Base-by-base conservation (phyloP, 1,284 basidiomycete genomes). In the Xerocomus cyaneibrunnescens region DNA sequence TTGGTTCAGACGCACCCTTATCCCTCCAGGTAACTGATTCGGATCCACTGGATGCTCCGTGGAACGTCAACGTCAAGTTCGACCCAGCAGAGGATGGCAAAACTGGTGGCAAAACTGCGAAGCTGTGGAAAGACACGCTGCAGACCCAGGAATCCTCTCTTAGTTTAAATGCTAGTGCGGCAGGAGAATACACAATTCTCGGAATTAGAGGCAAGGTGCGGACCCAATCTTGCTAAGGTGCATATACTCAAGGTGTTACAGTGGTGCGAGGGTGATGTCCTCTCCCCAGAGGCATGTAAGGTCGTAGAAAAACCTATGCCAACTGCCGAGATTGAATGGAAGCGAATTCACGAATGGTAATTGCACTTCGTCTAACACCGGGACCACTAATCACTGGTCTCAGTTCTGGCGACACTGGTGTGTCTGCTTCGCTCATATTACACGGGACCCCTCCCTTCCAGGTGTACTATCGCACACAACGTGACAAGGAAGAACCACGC, bases 341-440 rank as follows among this genome's bases (percentile, higher is more conserved):
- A 87, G 62, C 87, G 89, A 48, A 89, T 98, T 58, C 90, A 95
- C 61, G 96, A 94, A 74, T 94, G 92, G 92, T 89, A 61, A 51
- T 75, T 64, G 17, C 14, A 31, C 41, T 28, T 31, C 14, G 22
- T n/a, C 36, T 52, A 42, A 51, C 38, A 56, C 34, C 6, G 14
- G 14, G 28, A 47, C 36, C 22, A 32, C 30, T 54, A 47, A 49
- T 50, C 7, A 30, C 32, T 6, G 2, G n/a, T 60, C 59, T 52
- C 55, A 98, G 94, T 67, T 94, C 93, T 31, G 93, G 94, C 13
- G 94, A 98, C 59, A 94, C 92, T 23, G 96, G 96, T 9, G 89
- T 96, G 45, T 88, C 88, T 23, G 92, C 92, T 6, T 84, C 87
- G 13, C 84, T 98, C 40, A 83, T 94, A 44, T 78, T 98, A 39